A percentile compares a stretch with the other conserved stretches of the same genome.
These are phyloP conservation scores for Teratosphaeriaceae sp. DNA, from an alignment of 2,329 filamentous ascomycete genomes.

Conservation along the genomic window DNA sequence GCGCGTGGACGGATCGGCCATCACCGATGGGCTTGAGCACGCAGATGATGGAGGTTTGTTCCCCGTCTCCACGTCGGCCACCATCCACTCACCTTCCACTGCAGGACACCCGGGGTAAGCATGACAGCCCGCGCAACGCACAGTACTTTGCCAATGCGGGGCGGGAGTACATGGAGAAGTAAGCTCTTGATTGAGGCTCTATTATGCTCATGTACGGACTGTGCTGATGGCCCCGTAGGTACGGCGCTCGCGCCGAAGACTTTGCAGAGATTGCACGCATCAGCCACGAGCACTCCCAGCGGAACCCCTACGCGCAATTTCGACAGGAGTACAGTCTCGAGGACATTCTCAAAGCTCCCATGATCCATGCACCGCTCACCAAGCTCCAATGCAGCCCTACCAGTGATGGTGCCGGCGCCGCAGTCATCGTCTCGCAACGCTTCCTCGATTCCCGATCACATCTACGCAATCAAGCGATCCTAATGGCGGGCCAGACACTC, in stretches of 20 bases:
- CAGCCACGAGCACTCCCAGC: conserved; percentile 84
- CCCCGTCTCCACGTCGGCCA: not conserved
- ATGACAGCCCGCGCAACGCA: conserved; percentile 20
- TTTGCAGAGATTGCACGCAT: conserved; percentile 91
- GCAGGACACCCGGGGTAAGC: conserved; percentile 16
- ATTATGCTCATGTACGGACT: not conserved
- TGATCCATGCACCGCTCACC: conserved; percentile 80
- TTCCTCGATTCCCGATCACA: conserved; percentile 83
- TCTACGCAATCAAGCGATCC: conserved; percentile 71
- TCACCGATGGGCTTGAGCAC: conserved; percentile 68
- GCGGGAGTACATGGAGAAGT: conserved; percentile 88
- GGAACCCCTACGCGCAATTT: conserved; percentile 96
- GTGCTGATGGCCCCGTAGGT: conserved; percentile 29
- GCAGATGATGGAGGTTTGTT: conserved; percentile 47
- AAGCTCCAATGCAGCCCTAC: conserved; percentile 99
- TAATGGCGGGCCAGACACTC: conserved; percentile 80
- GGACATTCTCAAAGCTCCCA: conserved; percentile 66
- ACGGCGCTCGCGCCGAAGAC: conserved; percentile 74
- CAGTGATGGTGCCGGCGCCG: conserved; percentile 83
- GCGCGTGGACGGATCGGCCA: conserved; percentile 74
- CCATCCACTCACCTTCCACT: not conserved
- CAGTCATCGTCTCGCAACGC: conserved; percentile 78
- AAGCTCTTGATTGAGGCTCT: not conserved
- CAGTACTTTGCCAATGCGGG: conserved; percentile 98
- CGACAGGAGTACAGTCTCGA: conserved; percentile 82